Evolutionary conservation across 768 basidiomycete species (phyloP).

Genomic region (Pulveroboletus sp.): DNA sequence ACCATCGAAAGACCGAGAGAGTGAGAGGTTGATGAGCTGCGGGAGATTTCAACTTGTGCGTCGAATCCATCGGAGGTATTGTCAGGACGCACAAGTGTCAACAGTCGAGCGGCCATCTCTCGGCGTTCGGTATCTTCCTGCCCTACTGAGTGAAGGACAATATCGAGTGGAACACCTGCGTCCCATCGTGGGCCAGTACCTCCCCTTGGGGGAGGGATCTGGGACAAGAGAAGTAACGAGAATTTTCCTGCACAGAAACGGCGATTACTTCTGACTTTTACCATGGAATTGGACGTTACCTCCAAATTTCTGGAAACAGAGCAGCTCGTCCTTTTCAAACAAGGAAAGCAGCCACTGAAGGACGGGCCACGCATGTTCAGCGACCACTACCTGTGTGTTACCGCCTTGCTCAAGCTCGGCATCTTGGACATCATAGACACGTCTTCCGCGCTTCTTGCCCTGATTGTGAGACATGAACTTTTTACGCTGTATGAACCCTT

Average conservation of each 20-base stretch:
- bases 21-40: conserved; percentile 41
- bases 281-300: conserved; percentile 8
- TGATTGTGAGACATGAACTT: conserved; percentile 12
- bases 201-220: conserved; percentile 52
- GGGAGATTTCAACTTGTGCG: background rate
- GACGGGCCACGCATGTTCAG: conserved; percentile 62
- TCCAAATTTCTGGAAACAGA: conserved; percentile 30
- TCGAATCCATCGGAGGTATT: background rate
- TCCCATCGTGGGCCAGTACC: conserved; percentile 53
- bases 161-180: conserved; percentile 44
- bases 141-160: conserved; percentile 36
- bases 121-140: conserved; percentile 31
- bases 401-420: conserved; percentile 19
- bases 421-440: conserved; percentile 23
- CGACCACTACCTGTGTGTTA: conserved; percentile 37
- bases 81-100: conserved; percentile 26
- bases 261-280: conserved; percentile 7
- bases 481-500: conserved; percentile 46
- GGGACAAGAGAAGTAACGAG: conserved; percentile 52
- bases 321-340: conserved; percentile 63
- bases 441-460: conserved; percentile 32
- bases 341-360: conserved; percentile 65
- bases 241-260: conserved; percentile 31
- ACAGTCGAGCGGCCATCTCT: conserved; percentile 33
- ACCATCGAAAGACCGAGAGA: conserved; percentile 35